Evolutionary conservation across 176 grass and related monocot species (phyloP).

Genomic region (Puccinellia tenuiflora): DNA sequence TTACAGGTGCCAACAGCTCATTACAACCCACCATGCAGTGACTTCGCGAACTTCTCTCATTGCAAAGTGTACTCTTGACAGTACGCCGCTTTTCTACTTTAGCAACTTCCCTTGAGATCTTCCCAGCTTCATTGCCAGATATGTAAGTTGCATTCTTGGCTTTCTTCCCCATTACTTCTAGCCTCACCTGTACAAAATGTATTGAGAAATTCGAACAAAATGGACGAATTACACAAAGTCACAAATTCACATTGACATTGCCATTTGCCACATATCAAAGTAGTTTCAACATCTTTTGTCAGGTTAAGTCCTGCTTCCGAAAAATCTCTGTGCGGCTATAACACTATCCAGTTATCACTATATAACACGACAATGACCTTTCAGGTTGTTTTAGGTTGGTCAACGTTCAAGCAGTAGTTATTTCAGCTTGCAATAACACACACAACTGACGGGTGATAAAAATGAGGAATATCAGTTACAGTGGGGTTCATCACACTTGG

Average conservation of each 20-base stretch:
- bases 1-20: neutral
- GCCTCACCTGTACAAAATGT: slow-evolving; percentile 39
- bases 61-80: slow-evolving; percentile 86
- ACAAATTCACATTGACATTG: neutral
- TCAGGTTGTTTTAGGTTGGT: neutral
- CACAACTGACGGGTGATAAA: neutral
- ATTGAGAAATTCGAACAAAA: slow-evolving; percentile 14
- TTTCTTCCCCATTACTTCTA: slow-evolving; percentile 90
- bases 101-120: slow-evolving; percentile 75
- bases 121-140: slow-evolving; percentile 77
- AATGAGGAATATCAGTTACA: neutral
- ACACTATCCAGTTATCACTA: neutral
- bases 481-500: neutral
- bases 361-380: neutral
- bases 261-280: neutral
- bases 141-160: slow-evolving; percentile 88
- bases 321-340: neutral
- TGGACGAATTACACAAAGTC: neutral
- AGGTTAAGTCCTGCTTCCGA: neutral
- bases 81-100: slow-evolving; percentile 79
- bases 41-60: slow-evolving; percentile 84
- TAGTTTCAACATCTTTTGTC: neutral
- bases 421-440: neutral
- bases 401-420: neutral
- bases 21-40: slow-evolving; percentile 76